These are phyloP conservation scores for Astrocystis sublimbata DNA, from an alignment of 495 filamentous ascomycete species.

Conservation along the genomic window DNA sequence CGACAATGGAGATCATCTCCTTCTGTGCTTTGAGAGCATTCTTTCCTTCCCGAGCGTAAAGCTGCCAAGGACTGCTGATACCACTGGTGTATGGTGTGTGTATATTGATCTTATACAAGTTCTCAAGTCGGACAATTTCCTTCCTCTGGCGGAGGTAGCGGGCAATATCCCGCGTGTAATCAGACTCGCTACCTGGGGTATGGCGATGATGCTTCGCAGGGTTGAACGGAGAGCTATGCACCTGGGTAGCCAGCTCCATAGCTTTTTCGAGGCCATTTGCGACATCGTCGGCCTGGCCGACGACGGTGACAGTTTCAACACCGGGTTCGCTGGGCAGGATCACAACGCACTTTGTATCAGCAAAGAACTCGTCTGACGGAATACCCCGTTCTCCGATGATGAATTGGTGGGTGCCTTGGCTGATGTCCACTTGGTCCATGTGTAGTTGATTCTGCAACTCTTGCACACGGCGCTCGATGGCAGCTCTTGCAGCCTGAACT, in stretches of 20 bases:
- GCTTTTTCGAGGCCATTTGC: conserved; percentile 73
- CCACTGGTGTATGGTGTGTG: conserved; percentile 64
- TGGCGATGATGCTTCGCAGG: conserved; percentile 72
- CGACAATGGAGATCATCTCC: conserved; percentile 78
- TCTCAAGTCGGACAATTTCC: conserved; percentile 77
- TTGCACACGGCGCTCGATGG: conserved; percentile 74
- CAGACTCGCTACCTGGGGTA: conserved; percentile 67
- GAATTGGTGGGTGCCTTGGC: conserved; percentile 82
- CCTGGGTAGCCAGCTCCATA: conserved; percentile 76
- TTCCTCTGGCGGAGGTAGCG: conserved; percentile 77
- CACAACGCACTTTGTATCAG: conserved; percentile 86
- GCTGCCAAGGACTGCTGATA: conserved; percentile 73
- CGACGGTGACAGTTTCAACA: conserved; percentile 79
- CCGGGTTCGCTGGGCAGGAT: conserved; percentile 72
- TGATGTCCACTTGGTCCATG: conserved; percentile 70
- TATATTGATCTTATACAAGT: conserved; percentile 75
- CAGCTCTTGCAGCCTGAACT: conserved; percentile 73
- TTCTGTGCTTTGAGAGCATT: conserved; percentile 76
- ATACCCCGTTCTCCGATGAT: conserved; percentile 80
- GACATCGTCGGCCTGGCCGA: conserved; percentile 73
- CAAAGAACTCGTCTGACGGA: conserved; percentile 80
- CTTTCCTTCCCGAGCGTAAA: conserved; percentile 82
- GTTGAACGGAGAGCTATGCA: conserved; percentile 78
- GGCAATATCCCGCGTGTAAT: conserved; percentile 79
- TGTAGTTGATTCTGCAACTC: conserved; percentile 69